A percentile compares a stretch with the other conserved stretches of the same genome.
Evolutionary conservation across 2,329 filamentous ascomycete species (phyloP).

Genomic region (Trichoderma citrinoviride): DNA sequence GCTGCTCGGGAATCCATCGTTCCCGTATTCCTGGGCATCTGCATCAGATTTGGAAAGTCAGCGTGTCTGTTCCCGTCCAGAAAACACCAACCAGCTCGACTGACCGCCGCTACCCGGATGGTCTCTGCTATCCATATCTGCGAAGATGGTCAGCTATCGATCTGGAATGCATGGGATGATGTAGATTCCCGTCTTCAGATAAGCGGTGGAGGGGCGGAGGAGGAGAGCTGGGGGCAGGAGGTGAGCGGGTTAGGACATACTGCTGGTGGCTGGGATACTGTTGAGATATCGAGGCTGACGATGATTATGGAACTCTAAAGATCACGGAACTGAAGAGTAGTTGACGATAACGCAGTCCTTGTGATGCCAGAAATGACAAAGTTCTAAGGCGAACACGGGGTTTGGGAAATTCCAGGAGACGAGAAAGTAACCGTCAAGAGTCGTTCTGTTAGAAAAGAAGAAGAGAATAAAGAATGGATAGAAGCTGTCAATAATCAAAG

Average conservation of each 20-base stretch:
- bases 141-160: not conserved
- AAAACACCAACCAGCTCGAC: not conserved
- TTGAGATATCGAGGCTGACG: not conserved
- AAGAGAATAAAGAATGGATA: not conserved
- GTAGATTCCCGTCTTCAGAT: slow-evolving; percentile 15
- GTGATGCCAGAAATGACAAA: not conserved
- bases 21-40: not conserved
- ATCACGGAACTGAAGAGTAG: not conserved
- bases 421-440: not conserved
- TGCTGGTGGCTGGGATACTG: not conserved
- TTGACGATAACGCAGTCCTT: not conserved
- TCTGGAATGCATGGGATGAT: slow-evolving; percentile 1
- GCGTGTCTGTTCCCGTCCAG: not conserved
- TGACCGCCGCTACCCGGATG: slow-evolving; percentile 12
- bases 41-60: not conserved
- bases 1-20: not conserved
- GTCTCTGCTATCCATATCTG: not conserved
- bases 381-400: not conserved
- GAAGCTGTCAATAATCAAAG: not conserved
- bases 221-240: not conserved
- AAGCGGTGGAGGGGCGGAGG: not conserved
- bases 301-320: not conserved
- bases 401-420: not conserved
- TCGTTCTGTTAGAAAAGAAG: not conserved
- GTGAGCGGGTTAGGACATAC: not conserved